Conservation (phyloP, 2,329 filamentous ascomycete genomes). For the Claviceps maximensis region DNA sequence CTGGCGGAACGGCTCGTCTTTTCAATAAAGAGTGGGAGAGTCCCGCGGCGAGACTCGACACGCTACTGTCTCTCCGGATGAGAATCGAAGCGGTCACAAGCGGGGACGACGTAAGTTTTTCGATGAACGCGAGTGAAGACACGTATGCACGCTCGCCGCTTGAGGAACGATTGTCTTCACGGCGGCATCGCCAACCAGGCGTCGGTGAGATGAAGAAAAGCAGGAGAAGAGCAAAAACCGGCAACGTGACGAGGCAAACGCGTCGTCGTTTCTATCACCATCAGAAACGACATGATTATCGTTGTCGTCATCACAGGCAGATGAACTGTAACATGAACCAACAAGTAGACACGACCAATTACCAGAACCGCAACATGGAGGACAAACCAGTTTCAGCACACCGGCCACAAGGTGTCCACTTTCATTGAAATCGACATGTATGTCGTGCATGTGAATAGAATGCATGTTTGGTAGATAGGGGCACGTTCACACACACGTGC, state of each 20-base stretch:
- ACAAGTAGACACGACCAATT: neutral
- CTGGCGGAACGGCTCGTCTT: no score
- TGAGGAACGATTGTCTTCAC: neutral
- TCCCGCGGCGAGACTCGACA: no score
- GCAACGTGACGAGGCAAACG: neutral
- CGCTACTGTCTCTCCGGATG: neutral
- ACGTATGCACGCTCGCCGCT: neutral
- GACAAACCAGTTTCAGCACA: neutral
- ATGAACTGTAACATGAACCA: neutral
- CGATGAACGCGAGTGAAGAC: neutral
- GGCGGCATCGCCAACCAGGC: neutral
- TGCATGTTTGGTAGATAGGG: neutral
- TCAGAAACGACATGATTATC: no score
- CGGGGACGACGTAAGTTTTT: neutral
- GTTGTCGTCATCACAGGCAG: neutral
- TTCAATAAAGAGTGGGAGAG: no score
- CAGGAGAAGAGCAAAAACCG: neutral
- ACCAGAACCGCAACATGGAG: neutral
- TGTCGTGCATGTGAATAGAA: neutral
- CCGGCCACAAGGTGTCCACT: neutral
- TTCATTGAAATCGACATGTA: neutral
- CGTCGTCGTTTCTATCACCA: neutral
- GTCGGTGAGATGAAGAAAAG: neutral
- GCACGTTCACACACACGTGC: neutral
- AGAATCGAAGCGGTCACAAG: neutral